These are phyloP conservation scores for Rutidosis leptorrhynchoides DNA, from an alignment of 129 eudicot genomes.

Conservation along the genomic window DNA sequence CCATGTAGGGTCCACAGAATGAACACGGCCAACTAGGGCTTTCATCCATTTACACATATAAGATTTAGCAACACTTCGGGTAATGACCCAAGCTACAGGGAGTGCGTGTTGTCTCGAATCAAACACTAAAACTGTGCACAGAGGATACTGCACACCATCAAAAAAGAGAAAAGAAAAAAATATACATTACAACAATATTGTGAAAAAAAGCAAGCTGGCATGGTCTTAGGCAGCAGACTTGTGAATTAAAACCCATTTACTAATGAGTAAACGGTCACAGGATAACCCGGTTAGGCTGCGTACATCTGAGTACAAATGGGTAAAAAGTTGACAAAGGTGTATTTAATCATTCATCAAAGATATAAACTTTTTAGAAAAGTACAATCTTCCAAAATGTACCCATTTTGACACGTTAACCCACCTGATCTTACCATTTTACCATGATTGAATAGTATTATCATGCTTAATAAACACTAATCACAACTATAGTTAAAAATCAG, in stretches of 20 bases:
- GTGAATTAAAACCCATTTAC: neutral
- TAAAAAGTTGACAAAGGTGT: too few relatives aligned
- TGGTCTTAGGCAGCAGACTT: neutral
- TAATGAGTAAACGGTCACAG: too few relatives aligned
- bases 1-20: slow-evolving; percentile 77
- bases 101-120: slow-evolving; percentile 97
- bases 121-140: slow-evolving; percentile 91
- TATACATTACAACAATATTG: neutral
- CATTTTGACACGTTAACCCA: neutral
- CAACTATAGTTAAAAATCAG: neutral
- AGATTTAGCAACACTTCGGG: slow-evolving; percentile 75
- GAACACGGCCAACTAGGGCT: slow-evolving; percentile 73
- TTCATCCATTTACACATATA: slow-evolving; percentile 89
- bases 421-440: neutral
- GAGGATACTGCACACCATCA: slow-evolving; percentile 65
- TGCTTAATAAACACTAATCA: neutral
- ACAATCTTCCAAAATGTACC: neutral
- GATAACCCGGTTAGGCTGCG: too few relatives aligned
- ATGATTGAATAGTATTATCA: neutral
- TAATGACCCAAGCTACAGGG: slow-evolving; percentile 94
- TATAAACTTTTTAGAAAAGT: too few relatives aligned
- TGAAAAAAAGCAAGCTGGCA: too few relatives aligned
- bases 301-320: too few relatives aligned
- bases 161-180: slow-evolving; percentile 8
- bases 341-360: too few relatives aligned